Percentiles rank a stretch among this genome's conserved stretches.
Conservation (phyloP, 2,329 filamentous ascomycete genomes). For the Trichophyton equinum region DNA sequence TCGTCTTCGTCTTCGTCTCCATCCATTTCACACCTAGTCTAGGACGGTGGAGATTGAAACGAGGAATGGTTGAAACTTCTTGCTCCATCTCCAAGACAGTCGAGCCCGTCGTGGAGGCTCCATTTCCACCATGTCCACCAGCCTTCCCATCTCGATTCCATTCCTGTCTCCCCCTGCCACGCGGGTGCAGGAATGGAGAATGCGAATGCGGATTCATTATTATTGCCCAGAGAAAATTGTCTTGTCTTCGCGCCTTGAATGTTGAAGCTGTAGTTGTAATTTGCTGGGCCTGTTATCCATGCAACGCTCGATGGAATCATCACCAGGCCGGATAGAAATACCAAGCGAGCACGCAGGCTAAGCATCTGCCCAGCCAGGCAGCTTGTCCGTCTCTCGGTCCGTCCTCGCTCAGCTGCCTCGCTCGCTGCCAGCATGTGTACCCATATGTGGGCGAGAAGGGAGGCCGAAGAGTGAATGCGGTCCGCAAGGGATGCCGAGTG, state of each 20-base stretch:
- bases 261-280: too few species aligned
- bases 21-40: not conserved
- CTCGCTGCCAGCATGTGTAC: too few species aligned
- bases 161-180: not conserved
- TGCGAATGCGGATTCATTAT: too few species aligned
- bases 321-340: not conserved
- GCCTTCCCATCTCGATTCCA: not conserved
- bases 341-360: slow-evolving; percentile 1
- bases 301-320: not conserved
- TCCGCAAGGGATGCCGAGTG: not conserved
- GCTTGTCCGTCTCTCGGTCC: not conserved
- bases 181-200: not conserved
- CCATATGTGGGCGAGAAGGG: not conserved
- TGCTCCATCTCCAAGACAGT: not conserved
- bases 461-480: not conserved
- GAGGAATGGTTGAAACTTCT: not conserved
- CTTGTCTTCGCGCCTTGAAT: not conserved
- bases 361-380: slow-evolving; percentile 1
- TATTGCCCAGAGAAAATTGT: not conserved
- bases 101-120: not conserved
- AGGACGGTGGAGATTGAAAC: not conserved
- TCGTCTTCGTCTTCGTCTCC: not conserved
- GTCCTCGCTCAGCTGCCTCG: not conserved
- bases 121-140: not conserved
- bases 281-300: not conserved